Conservation (phyloP, 2,329 filamentous ascomycete genomes). For the Drechslera avenae region DNA sequence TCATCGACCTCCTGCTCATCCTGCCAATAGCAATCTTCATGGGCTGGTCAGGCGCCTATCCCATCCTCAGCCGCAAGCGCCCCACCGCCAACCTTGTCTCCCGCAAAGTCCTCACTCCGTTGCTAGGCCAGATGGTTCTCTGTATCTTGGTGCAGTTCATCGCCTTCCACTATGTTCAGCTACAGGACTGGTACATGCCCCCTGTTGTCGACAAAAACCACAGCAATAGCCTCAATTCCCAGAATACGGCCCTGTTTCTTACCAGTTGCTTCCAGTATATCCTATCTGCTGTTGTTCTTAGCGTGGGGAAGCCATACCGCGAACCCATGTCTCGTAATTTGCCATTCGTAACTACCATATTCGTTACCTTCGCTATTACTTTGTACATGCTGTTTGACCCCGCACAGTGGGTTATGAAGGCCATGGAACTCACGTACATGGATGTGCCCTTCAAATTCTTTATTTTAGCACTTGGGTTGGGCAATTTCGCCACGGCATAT, state of each 20-base stretch:
- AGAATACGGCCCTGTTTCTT: slow-evolving; percentile 90
- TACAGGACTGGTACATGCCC: slow-evolving; percentile 83
- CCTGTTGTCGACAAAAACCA: slow-evolving; percentile 78
- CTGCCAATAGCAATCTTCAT: slow-evolving; percentile 97
- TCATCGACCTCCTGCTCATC: slow-evolving; percentile 91
- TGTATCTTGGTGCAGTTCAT: slow-evolving; percentile 77
- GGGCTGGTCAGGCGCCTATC: slow-evolving; percentile 92
- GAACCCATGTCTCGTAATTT: slow-evolving; percentile 79
- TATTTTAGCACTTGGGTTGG: slow-evolving; percentile 70
- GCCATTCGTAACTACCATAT: slow-evolving; percentile 81
- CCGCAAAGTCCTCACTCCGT: slow-evolving; percentile 84
- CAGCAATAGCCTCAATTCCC: slow-evolving; percentile 85
- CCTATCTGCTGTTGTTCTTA: slow-evolving; percentile 84
- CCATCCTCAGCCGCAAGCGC: slow-evolving; percentile 76
- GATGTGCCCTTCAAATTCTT: slow-evolving; percentile 73
- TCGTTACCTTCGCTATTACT: slow-evolving; percentile 68
- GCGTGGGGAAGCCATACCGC: slow-evolving; percentile 88
- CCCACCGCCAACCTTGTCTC: slow-evolving; percentile 92
- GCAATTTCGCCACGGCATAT: slow-evolving; percentile 73
- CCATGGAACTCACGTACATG: slow-evolving; percentile 88
- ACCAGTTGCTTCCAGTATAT: slow-evolving; percentile 95
- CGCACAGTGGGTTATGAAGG: slow-evolving; percentile 66
- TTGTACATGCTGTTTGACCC: slow-evolving; percentile 82
- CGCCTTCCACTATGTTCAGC: slow-evolving; percentile 74
- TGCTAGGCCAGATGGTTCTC: slow-evolving; percentile 86